phyloP scores from a whole-genome alignment of 2,329 filamentous ascomycete species.

The Trichoderma citrinoviride region DNA sequence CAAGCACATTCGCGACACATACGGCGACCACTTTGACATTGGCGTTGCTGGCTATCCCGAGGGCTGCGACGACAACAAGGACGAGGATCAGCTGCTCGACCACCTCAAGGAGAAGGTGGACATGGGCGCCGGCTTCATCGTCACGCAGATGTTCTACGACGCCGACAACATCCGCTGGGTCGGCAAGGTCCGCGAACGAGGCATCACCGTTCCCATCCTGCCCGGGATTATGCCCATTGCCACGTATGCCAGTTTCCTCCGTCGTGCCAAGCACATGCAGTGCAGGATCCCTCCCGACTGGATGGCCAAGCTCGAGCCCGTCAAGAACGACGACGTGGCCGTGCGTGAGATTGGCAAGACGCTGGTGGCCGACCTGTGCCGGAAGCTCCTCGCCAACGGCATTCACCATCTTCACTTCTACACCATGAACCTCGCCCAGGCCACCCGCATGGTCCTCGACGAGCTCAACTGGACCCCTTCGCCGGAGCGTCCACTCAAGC shows the following conservation, averaged over 20 bases:
- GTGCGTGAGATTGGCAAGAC: slow-evolving; percentile 87
- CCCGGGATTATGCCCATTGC: slow-evolving; percentile 87
- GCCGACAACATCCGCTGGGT: slow-evolving; percentile 91
- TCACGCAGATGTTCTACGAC: slow-evolving; percentile 99
- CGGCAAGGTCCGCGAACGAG: slow-evolving; percentile 75
- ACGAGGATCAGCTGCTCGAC: slow-evolving; percentile 79
- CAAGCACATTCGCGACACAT: slow-evolving; percentile 73
- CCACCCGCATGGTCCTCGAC: slow-evolving; percentile 90
- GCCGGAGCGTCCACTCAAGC: slow-evolving; percentile 73
- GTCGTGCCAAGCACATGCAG: slow-evolving; percentile 88
- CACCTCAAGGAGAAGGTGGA: slow-evolving; percentile 98
- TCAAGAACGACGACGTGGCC: slow-evolving; percentile 94
- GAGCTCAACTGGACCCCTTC: slow-evolving; percentile 81
- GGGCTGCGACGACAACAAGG: slow-evolving; percentile 87
- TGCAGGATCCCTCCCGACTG: slow-evolving; percentile 78
- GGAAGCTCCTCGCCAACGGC: slow-evolving; percentile 75
- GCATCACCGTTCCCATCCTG: slow-evolving; percentile 79
- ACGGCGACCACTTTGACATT: slow-evolving; percentile 81
- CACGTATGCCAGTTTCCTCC: slow-evolving; percentile 88
- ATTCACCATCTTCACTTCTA: slow-evolving; percentile 95
- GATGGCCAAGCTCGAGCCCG: slow-evolving; percentile 78
- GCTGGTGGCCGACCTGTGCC: slow-evolving; percentile 86
- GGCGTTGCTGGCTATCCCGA: slow-evolving; percentile 96
- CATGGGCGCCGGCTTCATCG: slow-evolving; percentile 86
- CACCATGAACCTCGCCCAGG: slow-evolving; percentile 97